Evolutionary conservation across 768 basidiomycete genomes (phyloP).

Genomic region (Kondoa malvinella): DNA sequence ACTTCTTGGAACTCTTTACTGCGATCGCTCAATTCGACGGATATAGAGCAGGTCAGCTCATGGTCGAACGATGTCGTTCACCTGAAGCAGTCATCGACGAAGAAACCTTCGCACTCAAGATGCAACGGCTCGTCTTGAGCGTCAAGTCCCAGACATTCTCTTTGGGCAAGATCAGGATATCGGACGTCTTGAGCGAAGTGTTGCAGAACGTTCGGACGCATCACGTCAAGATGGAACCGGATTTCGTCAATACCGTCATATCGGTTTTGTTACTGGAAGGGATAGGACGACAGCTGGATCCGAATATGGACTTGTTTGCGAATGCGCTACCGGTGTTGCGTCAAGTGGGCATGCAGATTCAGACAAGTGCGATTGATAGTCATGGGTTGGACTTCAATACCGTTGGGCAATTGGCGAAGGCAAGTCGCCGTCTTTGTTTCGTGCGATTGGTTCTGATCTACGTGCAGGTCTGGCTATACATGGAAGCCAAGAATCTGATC

Average conservation of each 20-base stretch:
- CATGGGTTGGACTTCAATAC: slow-evolving; percentile 35
- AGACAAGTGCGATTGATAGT: slow-evolving; percentile 42
- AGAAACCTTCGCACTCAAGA: slow-evolving; percentile 91
- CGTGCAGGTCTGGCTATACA: slow-evolving; percentile 69
- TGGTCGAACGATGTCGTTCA: slow-evolving; percentile 83
- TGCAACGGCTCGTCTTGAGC: slow-evolving; percentile 83
- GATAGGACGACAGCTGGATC: slow-evolving; percentile 85
- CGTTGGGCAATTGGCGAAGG: slow-evolving; percentile 75
- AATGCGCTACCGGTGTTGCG: slow-evolving; percentile 84
- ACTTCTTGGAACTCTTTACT: slow-evolving; percentile 92
- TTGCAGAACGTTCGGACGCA: slow-evolving; percentile 68
- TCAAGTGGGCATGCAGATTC: slow-evolving; percentile 81
- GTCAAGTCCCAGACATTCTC: slow-evolving; percentile 96
- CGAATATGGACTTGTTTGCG: slow-evolving; percentile 80
- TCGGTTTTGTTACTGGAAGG: slow-evolving; percentile 85
- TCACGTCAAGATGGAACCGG: slow-evolving; percentile 96
- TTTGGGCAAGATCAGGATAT: slow-evolving; percentile 88
- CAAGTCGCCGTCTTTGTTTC: slow-evolving; percentile 29
- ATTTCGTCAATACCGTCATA: slow-evolving; percentile 96
- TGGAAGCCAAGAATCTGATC: slow-evolving; percentile 78
- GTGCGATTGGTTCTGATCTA: background rate
- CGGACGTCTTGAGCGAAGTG: slow-evolving; percentile 79
- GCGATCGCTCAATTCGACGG: slow-evolving; percentile 95
- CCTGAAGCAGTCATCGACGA: slow-evolving; percentile 78
- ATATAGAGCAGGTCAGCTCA: slow-evolving; percentile 80